These are phyloP conservation scores for Cryptomeria japonica DNA, from an alignment of 75 land plant genomes.

Conservation along the genomic window DNA sequence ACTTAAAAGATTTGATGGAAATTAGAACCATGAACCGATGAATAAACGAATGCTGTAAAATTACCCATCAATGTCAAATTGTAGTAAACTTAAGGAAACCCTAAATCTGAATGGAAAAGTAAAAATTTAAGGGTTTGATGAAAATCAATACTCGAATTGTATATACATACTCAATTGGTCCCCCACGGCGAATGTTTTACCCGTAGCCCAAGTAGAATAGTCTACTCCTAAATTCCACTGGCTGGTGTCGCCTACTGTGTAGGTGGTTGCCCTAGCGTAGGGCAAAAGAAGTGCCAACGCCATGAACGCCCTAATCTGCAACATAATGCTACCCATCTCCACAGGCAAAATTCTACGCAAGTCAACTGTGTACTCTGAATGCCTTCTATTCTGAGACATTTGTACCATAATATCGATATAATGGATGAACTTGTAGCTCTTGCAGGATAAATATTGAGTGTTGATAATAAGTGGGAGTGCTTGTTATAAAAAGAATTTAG, in stretches of 20 bases:
- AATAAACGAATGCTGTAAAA: constrained; percentile 43
- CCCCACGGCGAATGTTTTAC: constrained; percentile 40
- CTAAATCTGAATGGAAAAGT: no score
- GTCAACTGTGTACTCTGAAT: not conserved
- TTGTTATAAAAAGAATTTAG: not conserved
- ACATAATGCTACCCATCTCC: not conserved
- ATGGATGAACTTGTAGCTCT: no score
- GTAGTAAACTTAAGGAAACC: not conserved
- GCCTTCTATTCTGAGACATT: no score
- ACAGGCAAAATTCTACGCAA: not conserved
- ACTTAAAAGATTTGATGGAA: no score
- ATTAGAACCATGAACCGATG: constrained; percentile 21
- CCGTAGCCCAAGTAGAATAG: constrained; percentile 31
- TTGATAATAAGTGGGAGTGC: not conserved
- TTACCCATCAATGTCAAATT: not conserved
- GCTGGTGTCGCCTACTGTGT: constrained; percentile 37
- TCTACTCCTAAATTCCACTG: constrained; percentile 36
- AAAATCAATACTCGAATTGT: no score
- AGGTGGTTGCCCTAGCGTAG: constrained; percentile 5
- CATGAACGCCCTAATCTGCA: not conserved
- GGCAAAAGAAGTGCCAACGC: not conserved
- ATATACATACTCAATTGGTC: constrained; percentile 34
- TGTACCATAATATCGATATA: no score
- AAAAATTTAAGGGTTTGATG: no score
- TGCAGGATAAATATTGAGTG: not conserved